phyloP scores from a whole-genome alignment of 1,284 basidiomycete genomes.

The Malassezia vespertilionis region DNA sequence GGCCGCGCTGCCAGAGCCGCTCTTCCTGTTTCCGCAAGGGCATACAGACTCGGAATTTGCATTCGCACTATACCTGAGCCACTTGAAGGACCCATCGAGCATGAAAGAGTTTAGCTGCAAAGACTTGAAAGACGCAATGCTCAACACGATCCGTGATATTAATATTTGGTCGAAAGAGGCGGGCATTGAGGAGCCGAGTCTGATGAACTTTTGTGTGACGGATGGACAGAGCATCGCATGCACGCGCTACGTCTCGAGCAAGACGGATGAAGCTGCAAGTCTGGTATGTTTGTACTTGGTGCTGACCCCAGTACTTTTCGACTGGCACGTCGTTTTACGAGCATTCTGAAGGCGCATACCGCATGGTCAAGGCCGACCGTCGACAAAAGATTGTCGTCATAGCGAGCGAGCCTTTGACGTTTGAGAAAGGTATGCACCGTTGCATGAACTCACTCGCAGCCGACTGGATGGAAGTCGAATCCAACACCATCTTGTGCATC shows the following conservation, averaged over 20 bases:
- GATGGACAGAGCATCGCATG: conserved; percentile 87
- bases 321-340: conserved; percentile 84
- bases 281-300: conserved; percentile 49
- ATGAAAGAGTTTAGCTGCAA: conserved; percentile 23
- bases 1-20: conserved; percentile 26
- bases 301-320: conserved; percentile 69
- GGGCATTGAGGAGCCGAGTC: conserved; percentile 55
- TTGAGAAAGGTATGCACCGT: conserved; percentile 65
- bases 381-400: conserved; percentile 81
- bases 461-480: conserved; percentile 93
- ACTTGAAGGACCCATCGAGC: conserved; percentile 23
- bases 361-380: conserved; percentile 74
- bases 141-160: conserved; percentile 34
- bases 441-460: conserved; percentile 51
- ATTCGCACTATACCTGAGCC: conserved; percentile 37
- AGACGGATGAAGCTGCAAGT: conserved; percentile 82
- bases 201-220: conserved; percentile 92
- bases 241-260: conserved; percentile 84
- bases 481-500: conserved; percentile 65
- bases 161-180: conserved; percentile 33
- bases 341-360: conserved; percentile 50
- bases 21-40: conserved; percentile 38
- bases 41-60: conserved; percentile 41
- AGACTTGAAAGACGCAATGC: conserved; percentile 30
- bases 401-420: conserved; percentile 39